Conservation (phyloP, 805 yeast genomes). For the Lachancea sp. region DNA sequence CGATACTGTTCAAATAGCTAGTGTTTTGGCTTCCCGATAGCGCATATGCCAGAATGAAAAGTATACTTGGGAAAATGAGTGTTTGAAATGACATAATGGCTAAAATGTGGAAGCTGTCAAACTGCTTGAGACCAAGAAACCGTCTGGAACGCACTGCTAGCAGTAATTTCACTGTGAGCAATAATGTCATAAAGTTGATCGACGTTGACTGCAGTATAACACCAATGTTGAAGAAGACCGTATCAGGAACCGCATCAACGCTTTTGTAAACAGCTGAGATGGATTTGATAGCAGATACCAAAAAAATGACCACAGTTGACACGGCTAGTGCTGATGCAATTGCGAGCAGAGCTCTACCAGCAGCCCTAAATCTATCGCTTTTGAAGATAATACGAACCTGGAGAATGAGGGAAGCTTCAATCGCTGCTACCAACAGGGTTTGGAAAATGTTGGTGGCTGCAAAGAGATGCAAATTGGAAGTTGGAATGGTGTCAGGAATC, state of each 20-base stretch:
- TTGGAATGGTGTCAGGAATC: constrained; percentile 37
- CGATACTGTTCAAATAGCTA: constrained; percentile 44
- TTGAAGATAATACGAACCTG: constrained; percentile 70
- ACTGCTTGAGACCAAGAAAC: constrained; percentile 71
- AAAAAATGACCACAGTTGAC: constrained; percentile 53
- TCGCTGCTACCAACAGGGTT: constrained; percentile 49
- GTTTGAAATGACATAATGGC: constrained; percentile 79
- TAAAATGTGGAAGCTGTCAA: constrained; percentile 74
- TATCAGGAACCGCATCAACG: constrained; percentile 18
- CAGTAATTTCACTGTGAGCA: constrained; percentile 58
- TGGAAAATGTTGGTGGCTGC: constrained; percentile 59
- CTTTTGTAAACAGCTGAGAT: constrained; percentile 33
- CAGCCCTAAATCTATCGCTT: constrained; percentile 42
- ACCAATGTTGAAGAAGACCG: constrained; percentile 47
- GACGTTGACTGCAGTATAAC: constrained; percentile 63
- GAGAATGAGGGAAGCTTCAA: constrained; percentile 60
- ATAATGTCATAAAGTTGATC: constrained; percentile 52
- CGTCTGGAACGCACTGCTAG: constrained; percentile 69
- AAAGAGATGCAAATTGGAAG: constrained; percentile 40
- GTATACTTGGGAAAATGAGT: constrained; percentile 66
- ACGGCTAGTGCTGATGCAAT: constrained; percentile 42
- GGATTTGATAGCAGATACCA: constrained; percentile 44
- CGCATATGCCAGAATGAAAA: constrained; percentile 53
- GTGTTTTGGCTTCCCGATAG: constrained; percentile 28
- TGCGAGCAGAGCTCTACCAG: constrained; percentile 37